Evolutionary conservation across 2,329 filamentous ascomycete species (phyloP).

Genomic region (Nemania diffusa): DNA sequence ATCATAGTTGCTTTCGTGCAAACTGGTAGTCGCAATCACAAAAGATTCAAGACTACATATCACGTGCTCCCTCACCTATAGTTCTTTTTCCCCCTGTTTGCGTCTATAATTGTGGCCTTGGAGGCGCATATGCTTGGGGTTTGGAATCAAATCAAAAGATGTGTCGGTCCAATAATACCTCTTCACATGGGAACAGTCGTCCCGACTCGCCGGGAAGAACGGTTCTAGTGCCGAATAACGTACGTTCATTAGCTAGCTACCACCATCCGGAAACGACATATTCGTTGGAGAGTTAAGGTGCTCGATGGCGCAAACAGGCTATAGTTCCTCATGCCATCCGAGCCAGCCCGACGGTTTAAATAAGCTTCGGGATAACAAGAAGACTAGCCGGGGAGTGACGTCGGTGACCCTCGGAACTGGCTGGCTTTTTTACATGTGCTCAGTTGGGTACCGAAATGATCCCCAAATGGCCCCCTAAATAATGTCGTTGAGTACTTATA

Average conservation of each 20-base stretch:
- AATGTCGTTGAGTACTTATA: conserved; percentile 24
- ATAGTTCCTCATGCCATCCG: conserved; percentile 21
- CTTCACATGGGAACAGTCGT: neutral
- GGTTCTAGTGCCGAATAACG: conserved; percentile 17
- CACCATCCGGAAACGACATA: conserved; percentile 2
- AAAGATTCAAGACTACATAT: conserved; percentile 34
- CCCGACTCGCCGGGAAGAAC: conserved; percentile 3
- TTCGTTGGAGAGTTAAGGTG: neutral
- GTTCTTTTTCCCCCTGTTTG: neutral
- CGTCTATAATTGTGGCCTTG: conserved; percentile 6
- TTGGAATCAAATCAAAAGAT: conserved; percentile 1
- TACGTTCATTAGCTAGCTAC: neutral
- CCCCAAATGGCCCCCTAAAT: conserved; percentile 20
- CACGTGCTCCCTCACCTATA: neutral
- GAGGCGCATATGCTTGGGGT: neutral
- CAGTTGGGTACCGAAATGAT: conserved; percentile 7
- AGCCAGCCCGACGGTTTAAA: conserved; percentile 25
- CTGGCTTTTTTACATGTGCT: conserved; percentile 8
- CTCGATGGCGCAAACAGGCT: conserved; percentile 26
- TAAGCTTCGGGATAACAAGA: conserved; percentile 27
- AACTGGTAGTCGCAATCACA: conserved; percentile 42
- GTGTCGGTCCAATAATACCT: neutral
- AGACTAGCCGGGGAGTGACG: conserved; percentile 5
- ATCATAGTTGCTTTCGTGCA: conserved; percentile 37
- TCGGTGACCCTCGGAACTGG: conserved; percentile 19